phyloP scores from a whole-genome alignment of 2,329 filamentous ascomycete species.

The Trichoderma sp. region DNA sequence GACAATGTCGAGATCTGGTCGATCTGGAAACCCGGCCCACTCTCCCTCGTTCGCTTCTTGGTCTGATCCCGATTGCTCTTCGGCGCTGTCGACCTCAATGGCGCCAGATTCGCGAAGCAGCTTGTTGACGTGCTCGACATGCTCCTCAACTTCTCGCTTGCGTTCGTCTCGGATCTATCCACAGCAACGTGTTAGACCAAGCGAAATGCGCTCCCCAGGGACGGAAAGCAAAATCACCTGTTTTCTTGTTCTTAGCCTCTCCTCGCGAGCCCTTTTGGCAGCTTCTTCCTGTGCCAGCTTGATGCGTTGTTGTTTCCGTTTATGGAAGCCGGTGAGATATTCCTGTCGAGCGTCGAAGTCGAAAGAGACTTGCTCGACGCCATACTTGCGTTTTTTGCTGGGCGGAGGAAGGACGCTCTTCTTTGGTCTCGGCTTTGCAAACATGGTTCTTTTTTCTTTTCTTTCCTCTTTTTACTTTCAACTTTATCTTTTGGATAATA shows the following conservation, averaged over 20 bases:
- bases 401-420: conserved; percentile 55
- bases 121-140: conserved; percentile 72
- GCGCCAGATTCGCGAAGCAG: conserved; percentile 60
- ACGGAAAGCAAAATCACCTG: conserved; percentile 52
- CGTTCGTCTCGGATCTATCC: conserved; percentile 76
- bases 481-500: not conserved
- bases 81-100: conserved; percentile 34
- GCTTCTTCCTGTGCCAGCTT: conserved; percentile 83
- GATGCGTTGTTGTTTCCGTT: conserved; percentile 81
- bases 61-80: not conserved
- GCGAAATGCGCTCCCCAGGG: not conserved
- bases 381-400: conserved; percentile 64
- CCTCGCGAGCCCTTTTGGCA: conserved; percentile 70
- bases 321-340: conserved; percentile 94
- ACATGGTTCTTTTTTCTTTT: conserved; percentile 33
- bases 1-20: conserved; percentile 48
- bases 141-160: conserved; percentile 74
- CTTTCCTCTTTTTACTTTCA: not conserved
- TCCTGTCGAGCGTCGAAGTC: conserved; percentile 76
- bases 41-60: conserved; percentile 48
- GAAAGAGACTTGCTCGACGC: conserved; percentile 79
- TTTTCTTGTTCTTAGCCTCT: conserved; percentile 69
- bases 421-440: conserved; percentile 58
- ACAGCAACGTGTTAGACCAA: not conserved
- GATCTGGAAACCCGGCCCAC: conserved; percentile 65